phyloP scores from a whole-genome alignment of 2,329 filamentous ascomycete species.

The Ambrosiella cleistominuta region DNA sequence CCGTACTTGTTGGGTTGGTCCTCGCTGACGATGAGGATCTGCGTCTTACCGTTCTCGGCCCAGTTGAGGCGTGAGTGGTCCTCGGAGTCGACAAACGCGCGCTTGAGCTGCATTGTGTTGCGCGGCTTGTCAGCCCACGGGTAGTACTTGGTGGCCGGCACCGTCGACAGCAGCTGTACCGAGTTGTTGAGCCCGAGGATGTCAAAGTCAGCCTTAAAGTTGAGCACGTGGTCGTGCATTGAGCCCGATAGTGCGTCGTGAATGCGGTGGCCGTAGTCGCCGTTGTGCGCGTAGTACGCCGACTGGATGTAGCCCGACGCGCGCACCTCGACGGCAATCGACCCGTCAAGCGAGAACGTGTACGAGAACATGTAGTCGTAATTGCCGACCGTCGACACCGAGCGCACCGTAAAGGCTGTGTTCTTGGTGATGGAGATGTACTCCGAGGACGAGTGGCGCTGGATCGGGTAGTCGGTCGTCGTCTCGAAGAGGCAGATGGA shows the following conservation, averaged over 20 bases:
- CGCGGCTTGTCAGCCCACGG: conserved; percentile 23
- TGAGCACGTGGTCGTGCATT: conserved; percentile 24
- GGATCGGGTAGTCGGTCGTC: conserved; percentile 21
- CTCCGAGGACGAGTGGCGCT: conserved; percentile 19
- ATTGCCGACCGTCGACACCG: conserved; percentile 22
- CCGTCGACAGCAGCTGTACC: conserved; percentile 20
- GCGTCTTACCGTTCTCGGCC: conserved; percentile 25
- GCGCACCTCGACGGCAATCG: conserved; percentile 23
- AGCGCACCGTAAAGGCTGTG: conserved; percentile 16
- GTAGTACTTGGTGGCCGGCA: conserved; percentile 19
- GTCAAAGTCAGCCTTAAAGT: conserved; percentile 26
- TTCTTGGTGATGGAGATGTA: conserved; percentile 19
- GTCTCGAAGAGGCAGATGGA: conserved; percentile 25
- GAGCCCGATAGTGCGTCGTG: conserved; percentile 20
- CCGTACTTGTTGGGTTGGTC: conserved; percentile 29
- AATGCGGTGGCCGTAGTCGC: conserved; percentile 21
- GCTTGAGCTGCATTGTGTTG: conserved; percentile 19
- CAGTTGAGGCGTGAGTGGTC: conserved; percentile 20
- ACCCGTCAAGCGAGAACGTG: conserved; percentile 21
- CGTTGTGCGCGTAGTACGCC: conserved; percentile 20
- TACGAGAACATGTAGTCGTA: conserved; percentile 27
- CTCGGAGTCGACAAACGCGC: conserved; percentile 16
- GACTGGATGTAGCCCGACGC: conserved; percentile 24
- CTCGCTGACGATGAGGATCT: conserved; percentile 29
- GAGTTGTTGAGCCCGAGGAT: conserved; percentile 21